A percentile compares a stretch with the other conserved stretches of the same genome.
Evolutionary conservation across 306 rosid species (phyloP).

Genomic region (Rubus parviflorus): DNA sequence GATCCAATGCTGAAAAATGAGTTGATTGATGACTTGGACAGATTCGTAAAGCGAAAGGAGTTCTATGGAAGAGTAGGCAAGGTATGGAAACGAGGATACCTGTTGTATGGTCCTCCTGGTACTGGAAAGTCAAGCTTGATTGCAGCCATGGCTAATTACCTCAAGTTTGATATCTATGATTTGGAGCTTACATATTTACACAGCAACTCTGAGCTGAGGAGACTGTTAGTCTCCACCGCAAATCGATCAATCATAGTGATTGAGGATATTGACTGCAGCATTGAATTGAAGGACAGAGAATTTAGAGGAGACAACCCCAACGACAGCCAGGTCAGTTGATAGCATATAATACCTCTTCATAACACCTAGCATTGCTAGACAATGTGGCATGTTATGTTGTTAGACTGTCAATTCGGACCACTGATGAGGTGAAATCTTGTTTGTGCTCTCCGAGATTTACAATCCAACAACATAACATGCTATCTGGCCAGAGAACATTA

Average conservation of each 20-base stretch:
- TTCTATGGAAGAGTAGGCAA: slow-evolving; percentile 45
- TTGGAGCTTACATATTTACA: slow-evolving; percentile 40
- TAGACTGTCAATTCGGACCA: no score
- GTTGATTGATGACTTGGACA: slow-evolving; percentile 43
- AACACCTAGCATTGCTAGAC: no score
- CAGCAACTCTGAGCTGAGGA: slow-evolving; percentile 22
- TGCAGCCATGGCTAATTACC: slow-evolving; percentile 54
- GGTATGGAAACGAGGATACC: slow-evolving; percentile 61
- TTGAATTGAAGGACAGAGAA: slow-evolving; percentile 35
- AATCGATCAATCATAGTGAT: slow-evolving; percentile 51
- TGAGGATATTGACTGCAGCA: slow-evolving; percentile 55
- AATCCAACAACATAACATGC: not conserved
- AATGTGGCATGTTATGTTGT: no score
- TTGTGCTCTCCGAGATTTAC: no score
- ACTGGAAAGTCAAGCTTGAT: slow-evolving; percentile 59
- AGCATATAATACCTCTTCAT: not conserved
- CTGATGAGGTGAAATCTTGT: no score
- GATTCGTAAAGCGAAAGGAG: slow-evolving; percentile 34
- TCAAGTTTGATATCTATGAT: slow-evolving; percentile 53
- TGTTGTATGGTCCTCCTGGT: slow-evolving; percentile 58
- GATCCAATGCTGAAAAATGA: slow-evolving; percentile 37
- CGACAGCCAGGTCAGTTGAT: slow-evolving; percentile 25
- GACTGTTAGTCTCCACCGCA: slow-evolving; percentile 38
- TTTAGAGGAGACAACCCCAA: not conserved
- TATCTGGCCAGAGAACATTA: not conserved